Evolutionary conservation across 148 eudicot species (phyloP), one percentile per base, ranked within the genome.

Genomic region (Chenopodium formosanum): DNA sequence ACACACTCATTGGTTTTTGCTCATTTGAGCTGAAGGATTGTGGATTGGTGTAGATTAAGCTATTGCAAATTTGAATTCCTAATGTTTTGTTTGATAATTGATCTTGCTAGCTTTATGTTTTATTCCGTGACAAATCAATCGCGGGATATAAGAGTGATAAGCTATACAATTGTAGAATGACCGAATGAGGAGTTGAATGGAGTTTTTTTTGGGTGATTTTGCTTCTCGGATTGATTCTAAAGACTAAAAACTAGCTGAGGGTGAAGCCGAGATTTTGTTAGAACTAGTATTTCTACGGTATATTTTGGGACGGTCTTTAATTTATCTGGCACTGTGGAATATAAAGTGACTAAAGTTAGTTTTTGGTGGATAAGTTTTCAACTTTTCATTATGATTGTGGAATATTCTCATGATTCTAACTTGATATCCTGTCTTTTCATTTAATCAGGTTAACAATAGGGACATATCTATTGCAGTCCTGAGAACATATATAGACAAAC

Each of bases 401-500:
- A 22, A 29, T 40, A 27, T 82, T 13, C 37, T 29, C 14, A 72
- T 76, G 47, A 68, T 58, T 73, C 68, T 84, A 86, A 90, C 84
- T 70, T 69, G 64, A 37, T 12, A 72, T 23, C 80, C 67, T n/a
- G 62, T 78, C 44, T 64, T 72, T 75, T 31, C 31, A 3, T 81
- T 50, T 63, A 78, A 78, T 74, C 90, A 97, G 98, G 99, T 97
- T 74, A 94, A 94, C 74, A 97, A 97, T 84, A 89, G 99, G 79
- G 98, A 94, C 84, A 81, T 97, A 75, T 94, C 99, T 48, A 92
- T 97, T 86, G 99, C 99, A 77, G 98, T 97, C 83, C 79, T 94
- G 87, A 88, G 99, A 87, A 84, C 95, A 83, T 97, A 88, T 80
- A 90, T 94, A 80, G 84, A 92, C 47, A 91, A 91, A 86, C 92